These are phyloP conservation scores for Suillus placidus DNA, from an alignment of 768 basidiomycete genomes.

Conservation along the genomic window DNA sequence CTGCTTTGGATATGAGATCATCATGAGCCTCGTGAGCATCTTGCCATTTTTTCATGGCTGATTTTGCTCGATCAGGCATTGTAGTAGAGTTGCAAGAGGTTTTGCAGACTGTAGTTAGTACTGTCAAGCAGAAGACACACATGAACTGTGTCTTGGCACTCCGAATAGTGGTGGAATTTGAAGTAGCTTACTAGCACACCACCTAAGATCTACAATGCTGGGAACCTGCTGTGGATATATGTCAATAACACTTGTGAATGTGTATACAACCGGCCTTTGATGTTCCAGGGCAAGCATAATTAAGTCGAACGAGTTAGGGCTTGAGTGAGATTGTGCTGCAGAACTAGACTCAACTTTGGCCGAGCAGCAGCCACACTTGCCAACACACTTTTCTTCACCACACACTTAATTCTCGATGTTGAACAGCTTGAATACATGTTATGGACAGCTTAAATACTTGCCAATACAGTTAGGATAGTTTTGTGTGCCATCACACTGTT, in stretches of 20 bases:
- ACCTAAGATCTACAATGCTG: not conserved
- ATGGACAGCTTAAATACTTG: too few relatives aligned
- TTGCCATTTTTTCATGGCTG: constrained; percentile 17
- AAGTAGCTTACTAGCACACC: not conserved
- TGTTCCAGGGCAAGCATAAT: not conserved
- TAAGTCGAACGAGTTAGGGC: not conserved
- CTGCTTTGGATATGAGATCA: constrained; percentile 18
- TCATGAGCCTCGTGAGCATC: constrained; percentile 18
- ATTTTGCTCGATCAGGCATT: constrained; percentile 13
- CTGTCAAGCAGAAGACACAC: not conserved
- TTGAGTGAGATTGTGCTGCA: not conserved
- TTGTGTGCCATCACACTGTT: not conserved
- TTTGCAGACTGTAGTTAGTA: not conserved
- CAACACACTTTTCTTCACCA: not conserved
- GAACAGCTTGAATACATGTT: too few relatives aligned
- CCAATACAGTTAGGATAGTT: not conserved
- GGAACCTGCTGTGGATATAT: not conserved
- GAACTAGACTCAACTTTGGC: not conserved
- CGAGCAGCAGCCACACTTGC: not conserved
- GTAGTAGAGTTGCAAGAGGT: not conserved
- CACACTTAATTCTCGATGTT: too few relatives aligned
- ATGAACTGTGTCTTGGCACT: not conserved
- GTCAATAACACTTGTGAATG: not conserved
- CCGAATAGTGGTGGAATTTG: not conserved
- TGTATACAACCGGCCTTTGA: not conserved